Conservation (phyloP, 306 rosid species). For the Casuarina glauca region DNA sequence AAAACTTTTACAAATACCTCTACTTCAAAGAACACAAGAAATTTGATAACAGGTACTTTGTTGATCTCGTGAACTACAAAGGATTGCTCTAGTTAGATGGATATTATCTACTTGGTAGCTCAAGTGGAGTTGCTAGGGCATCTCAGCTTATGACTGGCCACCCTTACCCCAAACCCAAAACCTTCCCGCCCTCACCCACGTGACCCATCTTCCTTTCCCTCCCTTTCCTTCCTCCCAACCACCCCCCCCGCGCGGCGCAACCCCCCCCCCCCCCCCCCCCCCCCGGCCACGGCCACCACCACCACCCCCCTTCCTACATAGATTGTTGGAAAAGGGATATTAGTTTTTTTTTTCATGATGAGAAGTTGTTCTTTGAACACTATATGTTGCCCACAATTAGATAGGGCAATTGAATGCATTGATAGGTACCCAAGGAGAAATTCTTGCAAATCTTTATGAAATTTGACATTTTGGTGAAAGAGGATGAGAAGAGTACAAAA, state of each 20-base stretch:
- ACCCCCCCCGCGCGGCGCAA: too few species aligned
- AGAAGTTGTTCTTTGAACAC: conserved; percentile 33
- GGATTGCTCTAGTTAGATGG: conserved; percentile 22
- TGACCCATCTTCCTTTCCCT: too few species aligned
- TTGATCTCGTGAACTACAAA: conserved; percentile 41
- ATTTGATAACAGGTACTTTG: conserved; percentile 44
- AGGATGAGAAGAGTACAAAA: neutral
- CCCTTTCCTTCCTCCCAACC: too few species aligned
- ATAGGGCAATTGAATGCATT: conserved; percentile 43
- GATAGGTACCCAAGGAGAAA: conserved; percentile 30
- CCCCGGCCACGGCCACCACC: too few species aligned
- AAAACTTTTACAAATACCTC: too few species aligned
- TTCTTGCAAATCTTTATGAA: conserved; percentile 28
- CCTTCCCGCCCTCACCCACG: too few species aligned
- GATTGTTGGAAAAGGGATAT: conserved; percentile 25
- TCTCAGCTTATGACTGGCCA: too few species aligned
- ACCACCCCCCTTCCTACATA: neutral
- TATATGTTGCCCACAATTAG: conserved; percentile 31
- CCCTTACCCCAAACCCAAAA: too few species aligned
- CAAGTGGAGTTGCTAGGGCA: too few species aligned
- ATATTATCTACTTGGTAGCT: too few species aligned
- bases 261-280: too few species aligned
- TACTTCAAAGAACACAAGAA: conserved; percentile 1
- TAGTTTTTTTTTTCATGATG: conserved; percentile 24
- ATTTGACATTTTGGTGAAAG: conserved; percentile 21